Percentiles rank a stretch among this genome's conserved stretches.
Evolutionary conservation across 495 filamentous ascomycete species (phyloP).

Genomic region (Mycothermus thermophilus): DNA sequence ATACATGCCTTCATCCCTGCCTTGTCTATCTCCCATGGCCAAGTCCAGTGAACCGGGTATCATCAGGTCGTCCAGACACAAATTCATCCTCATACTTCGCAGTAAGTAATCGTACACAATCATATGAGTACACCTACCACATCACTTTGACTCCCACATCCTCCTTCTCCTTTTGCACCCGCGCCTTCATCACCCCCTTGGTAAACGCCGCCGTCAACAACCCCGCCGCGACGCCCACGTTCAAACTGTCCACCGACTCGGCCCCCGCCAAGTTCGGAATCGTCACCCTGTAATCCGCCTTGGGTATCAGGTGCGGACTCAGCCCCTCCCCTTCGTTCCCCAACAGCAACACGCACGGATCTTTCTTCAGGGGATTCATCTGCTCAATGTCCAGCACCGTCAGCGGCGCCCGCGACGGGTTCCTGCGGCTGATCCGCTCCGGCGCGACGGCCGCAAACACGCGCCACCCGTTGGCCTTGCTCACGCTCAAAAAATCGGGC

Average conservation of each 20-base stretch:
- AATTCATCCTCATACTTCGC: too few species aligned
- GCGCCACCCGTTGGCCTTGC: slow-evolving; percentile 59
- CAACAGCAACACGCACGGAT: slow-evolving; percentile 65
- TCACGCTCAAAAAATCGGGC: slow-evolving; percentile 51
- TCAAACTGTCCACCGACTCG: slow-evolving; percentile 59
- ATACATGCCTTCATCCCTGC: not conserved
- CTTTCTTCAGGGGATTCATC: slow-evolving; percentile 37
- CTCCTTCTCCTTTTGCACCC: slow-evolving; percentile 6
- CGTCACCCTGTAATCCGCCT: slow-evolving; percentile 46
- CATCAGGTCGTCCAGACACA: too few species aligned
- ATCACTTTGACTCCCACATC: slow-evolving; percentile 7
- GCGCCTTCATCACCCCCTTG: slow-evolving; percentile 16
- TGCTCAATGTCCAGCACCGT: slow-evolving; percentile 25
- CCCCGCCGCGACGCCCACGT: slow-evolving; percentile 74
- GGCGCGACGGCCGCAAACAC: slow-evolving; percentile 53
- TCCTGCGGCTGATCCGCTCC: too few species aligned
- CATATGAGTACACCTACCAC: slow-evolving; percentile 15
- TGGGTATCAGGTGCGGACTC: slow-evolving; percentile 40
- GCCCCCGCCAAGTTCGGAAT: slow-evolving; percentile 31
- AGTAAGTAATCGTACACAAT: not conserved
- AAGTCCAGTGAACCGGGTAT: too few species aligned
- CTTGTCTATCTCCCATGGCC: too few species aligned
- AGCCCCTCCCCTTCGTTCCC: slow-evolving; percentile 76
- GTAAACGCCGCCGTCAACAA: slow-evolving; percentile 51
- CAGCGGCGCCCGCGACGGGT: too few species aligned